These are phyloP conservation scores for Paramecium sonneborni DNA, from an alignment of 73 alveolate genomes.

Conservation along the genomic window DNA sequence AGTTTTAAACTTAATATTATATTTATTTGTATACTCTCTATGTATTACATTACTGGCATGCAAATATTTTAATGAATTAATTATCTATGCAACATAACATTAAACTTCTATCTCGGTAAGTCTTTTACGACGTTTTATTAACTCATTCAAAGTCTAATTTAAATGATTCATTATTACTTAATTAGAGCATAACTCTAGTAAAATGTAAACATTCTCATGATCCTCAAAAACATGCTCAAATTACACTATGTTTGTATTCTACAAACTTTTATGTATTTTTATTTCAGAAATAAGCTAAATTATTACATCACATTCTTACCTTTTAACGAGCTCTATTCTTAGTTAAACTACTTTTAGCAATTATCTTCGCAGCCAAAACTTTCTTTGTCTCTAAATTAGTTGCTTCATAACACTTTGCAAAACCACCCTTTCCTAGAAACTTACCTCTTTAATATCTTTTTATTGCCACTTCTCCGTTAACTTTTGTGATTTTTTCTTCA, in stretches of 20 bases:
- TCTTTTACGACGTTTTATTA: conserved; percentile 91
- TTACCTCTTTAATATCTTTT: conserved; percentile 83
- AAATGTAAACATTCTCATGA: conserved; percentile 88
- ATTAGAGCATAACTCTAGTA: conserved; percentile 90
- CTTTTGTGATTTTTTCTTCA: conserved; percentile 86
- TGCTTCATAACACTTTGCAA: conserved; percentile 93
- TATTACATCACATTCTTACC: background rate
- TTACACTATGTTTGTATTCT: conserved; percentile 91
- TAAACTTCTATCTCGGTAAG: conserved; percentile 95
- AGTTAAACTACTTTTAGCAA: conserved; percentile 61
- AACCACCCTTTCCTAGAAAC: conserved; percentile 92
- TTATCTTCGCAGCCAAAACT: conserved; percentile 64
- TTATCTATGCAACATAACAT: conserved; percentile 88
- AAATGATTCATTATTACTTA: conserved; percentile 49
- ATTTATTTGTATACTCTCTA: conserved; percentile 71
- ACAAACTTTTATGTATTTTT: conserved; percentile 93
- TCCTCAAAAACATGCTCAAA: conserved; percentile 98
- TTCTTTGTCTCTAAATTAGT: conserved; percentile 75
- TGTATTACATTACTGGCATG: conserved; percentile 81
- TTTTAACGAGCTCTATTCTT: conserved; percentile 68
- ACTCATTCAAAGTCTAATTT: conserved; percentile 89
- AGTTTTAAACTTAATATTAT: conserved; percentile 77
- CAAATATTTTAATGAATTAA: conserved; percentile 81
- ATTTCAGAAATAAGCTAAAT: conserved; percentile 91
- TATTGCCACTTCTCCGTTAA: conserved; percentile 80